Percentiles rank a stretch among this genome's conserved stretches.
These are phyloP conservation scores for Phytopythium oedochilum DNA, from an alignment of 352 stramenopile genomes.

Conservation along the genomic window DNA sequence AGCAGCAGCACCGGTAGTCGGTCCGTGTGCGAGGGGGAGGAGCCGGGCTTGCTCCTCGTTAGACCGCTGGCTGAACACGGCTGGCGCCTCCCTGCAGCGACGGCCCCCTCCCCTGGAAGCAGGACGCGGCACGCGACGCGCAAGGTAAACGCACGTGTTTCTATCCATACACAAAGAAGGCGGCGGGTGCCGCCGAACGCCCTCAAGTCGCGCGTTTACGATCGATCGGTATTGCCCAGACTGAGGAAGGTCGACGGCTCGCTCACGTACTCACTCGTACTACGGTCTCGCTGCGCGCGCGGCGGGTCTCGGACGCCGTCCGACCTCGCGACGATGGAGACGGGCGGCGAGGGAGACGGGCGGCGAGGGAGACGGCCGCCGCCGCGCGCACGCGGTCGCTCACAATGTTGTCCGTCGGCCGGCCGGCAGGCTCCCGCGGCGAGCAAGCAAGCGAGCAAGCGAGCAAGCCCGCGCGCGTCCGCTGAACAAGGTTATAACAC, in stretches of 20 bases:
- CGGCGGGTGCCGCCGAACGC: background rate
- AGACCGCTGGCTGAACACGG: background rate
- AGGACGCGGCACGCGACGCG: background rate
- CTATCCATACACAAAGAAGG: conserved; percentile 5
- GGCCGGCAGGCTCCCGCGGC: too few relatives aligned
- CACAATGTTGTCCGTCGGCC: too few relatives aligned
- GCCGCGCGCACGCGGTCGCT: background rate
- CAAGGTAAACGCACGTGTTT: conserved; percentile 3
- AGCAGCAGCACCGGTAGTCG: conserved; percentile 39
- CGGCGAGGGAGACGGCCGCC: too few relatives aligned
- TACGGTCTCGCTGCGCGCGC: too few relatives aligned
- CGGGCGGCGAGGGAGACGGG: background rate
- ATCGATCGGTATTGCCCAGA: background rate
- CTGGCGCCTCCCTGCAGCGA: too few relatives aligned
- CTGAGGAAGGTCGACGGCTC: background rate
- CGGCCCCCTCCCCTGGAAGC: too few relatives aligned
- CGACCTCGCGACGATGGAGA: background rate
- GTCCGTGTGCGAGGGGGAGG: too few relatives aligned
- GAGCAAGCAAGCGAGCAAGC: too few relatives aligned
- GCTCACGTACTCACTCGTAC: background rate
- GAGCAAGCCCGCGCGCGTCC: background rate
- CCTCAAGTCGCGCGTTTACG: background rate
- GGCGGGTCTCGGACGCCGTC: too few relatives aligned
- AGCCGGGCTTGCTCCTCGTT: background rate
- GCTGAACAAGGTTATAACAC: conserved; percentile 53